Base-by-base conservation (phyloP, 176 grass and related monocot species). In the Luzula sylvatica region DNA sequence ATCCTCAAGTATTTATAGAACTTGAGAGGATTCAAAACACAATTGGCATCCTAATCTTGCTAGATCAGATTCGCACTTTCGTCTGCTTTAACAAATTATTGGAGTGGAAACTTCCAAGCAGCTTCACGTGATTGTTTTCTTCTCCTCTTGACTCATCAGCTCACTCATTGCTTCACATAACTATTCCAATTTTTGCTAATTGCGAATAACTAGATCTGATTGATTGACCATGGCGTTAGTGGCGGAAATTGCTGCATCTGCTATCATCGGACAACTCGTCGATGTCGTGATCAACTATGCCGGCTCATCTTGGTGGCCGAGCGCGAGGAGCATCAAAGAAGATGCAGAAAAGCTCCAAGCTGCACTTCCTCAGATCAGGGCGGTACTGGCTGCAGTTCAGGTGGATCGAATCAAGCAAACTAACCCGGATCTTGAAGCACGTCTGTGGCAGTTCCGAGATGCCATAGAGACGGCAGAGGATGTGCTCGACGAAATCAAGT, bases 401-500 rank as follows among this genome's bases (percentile, higher is more conserved):
- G 18, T 9, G 18, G 45, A 20, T 7, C 14, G 17, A 17, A 49
- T 49, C 45, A 49, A 49, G 7, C 45, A 49, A 49, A 49, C 13
- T 7, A 20, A 19, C 15, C 14, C 45, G 8, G 45, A 49, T 18
- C n/a, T 49, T 49, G 45, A 49, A 7, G 45, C 45, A 1, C 18
- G 45, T 7, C n/a, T 49, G n/a, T 49, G 45, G 45, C 45, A 49
- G 17, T 49, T 49, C 14, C 14, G 45, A 49, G 53, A 70, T 26
- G 66, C 66, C 19, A 25, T 32, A 9, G 18, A 70, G 21, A 23
- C 23, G 11, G 53, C 52, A n/a, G 66, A 47, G 4, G 24, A 22
- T 19, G 38, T 70, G 15, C 16, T 70, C 18, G 52, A 70, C 23
- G 53, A 70, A 7, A 40, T 70, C 2, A 24, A 70, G 3, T 49